Percentiles rank a stretch among this genome's conserved stretches.
Conservation (phyloP, 2,329 filamentous ascomycete species). For the Rutstroemia sp. region DNA sequence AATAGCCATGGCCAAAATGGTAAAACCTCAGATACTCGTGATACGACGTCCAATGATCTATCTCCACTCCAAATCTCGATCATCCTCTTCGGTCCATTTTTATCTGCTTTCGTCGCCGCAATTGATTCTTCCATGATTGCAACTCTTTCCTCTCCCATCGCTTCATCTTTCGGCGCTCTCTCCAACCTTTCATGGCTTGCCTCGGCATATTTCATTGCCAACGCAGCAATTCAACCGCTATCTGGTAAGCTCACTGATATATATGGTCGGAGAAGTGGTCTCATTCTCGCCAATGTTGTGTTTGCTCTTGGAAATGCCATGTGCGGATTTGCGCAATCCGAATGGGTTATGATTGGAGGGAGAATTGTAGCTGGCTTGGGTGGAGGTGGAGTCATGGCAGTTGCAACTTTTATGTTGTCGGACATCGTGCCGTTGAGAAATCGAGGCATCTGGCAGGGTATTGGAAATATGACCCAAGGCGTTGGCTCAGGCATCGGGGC, state of each 20-base stretch:
- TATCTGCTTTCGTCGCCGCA: conserved; percentile 4
- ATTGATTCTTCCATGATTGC: conserved; percentile 9
- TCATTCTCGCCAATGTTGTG: conserved; percentile 56
- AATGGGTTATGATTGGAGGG: conserved; percentile 57
- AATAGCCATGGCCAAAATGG: no score
- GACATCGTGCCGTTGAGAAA: conserved; percentile 3
- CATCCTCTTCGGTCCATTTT: background rate
- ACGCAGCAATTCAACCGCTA: conserved; percentile 68
- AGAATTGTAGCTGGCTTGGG: conserved; percentile 50
- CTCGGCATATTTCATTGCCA: conserved; percentile 59
- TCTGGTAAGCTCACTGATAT: conserved; percentile 67
- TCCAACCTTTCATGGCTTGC: conserved; percentile 53
- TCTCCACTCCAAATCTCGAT: background rate
- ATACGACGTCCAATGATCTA: background rate
- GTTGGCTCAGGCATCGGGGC: conserved; percentile 63
- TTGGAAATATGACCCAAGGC: conserved; percentile 65
- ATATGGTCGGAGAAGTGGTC: conserved; percentile 58
- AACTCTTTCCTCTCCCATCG: conserved; percentile 5
- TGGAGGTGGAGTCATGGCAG: conserved; percentile 56
- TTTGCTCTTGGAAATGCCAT: conserved; percentile 59
- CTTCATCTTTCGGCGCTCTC: conserved; percentile 28
- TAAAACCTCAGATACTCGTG: no score
- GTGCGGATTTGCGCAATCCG: conserved; percentile 56
- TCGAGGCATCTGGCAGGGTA: conserved; percentile 56
- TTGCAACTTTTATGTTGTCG: conserved; percentile 30